Base-by-base conservation (phyloP, 495 filamentous ascomycete species). In the Aspergillus funiculosus region DNA sequence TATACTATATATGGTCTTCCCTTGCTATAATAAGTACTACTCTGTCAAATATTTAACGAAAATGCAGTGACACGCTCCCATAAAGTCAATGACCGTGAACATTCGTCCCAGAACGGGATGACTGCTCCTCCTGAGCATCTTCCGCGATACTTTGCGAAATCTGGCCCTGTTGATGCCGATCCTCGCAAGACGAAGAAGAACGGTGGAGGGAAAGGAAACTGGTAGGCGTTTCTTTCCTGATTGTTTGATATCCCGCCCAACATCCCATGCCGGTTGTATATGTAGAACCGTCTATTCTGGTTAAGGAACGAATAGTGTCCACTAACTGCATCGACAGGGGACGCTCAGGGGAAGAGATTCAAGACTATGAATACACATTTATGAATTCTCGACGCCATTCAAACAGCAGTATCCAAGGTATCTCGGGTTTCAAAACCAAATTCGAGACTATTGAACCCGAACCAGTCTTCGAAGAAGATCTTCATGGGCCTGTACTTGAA, bases 141-240 rank as follows among this genome's bases (percentile, higher is more conserved):
- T 19, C 90, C 92, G 55, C 87, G 88, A 54, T 96, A 81, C 78
- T 97, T 97, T 61, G 88, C 77, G 59, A 96, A 95, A 76, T 67
- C 78, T 24, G 92, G 91, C 52, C 85, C 83, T 57, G 71, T 80
- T 54, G 90, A 89, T 58, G 68, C 72, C 53, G 84, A 94, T 58
- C 92, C 91, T 29, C 86, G 86, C 67, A 92, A 92, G 77, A 86
- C 83, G 53, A 96, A 96, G 82, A 97, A 97, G 75, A 86, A 95
- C 50, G 91, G 91, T 39, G 85, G 80, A 39, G 91, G 91, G 30
- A 92, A 88, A 64, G 87, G 83, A 62, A 95, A 95, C 66, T 97
- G 91, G 91, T 95, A 78, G 65, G 81, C 61, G 18, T 24, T n/a
- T 22, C 1, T 22, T 26, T 27, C 35, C 6, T 13, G 3, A 10